Percentiles rank a stretch among this genome's conserved stretches.
phyloP scores from a whole-genome alignment of 2,329 filamentous ascomycete genomes.

The Colletotrichum tropicicola region DNA sequence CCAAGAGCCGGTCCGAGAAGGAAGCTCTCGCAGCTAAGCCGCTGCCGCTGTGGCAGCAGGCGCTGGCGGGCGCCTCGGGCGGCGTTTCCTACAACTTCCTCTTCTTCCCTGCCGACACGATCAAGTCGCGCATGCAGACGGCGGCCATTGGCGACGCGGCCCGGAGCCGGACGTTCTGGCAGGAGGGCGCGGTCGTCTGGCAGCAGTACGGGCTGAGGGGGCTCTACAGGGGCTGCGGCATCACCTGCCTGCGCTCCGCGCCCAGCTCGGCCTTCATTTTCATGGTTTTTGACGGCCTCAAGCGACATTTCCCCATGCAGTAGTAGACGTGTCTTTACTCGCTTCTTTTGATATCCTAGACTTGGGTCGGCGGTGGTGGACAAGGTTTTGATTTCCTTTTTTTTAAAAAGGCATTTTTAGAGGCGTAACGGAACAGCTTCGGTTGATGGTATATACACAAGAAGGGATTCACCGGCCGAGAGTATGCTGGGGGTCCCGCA shows the following conservation, averaged over 20 bases:
- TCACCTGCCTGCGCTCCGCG: constrained; percentile 86
- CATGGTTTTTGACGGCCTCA: constrained; percentile 90
- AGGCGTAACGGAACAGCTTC: constrained; percentile 20
- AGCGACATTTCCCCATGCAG: constrained; percentile 68
- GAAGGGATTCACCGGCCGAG: not conserved
- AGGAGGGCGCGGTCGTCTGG: constrained; percentile 80
- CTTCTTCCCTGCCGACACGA: constrained; percentile 96
- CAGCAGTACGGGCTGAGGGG: constrained; percentile 82
- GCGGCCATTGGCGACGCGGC: constrained; percentile 69
- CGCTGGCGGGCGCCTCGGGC: constrained; percentile 84
- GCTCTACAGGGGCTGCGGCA: constrained; percentile 93
- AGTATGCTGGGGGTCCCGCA: not conserved
- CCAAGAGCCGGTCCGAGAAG: constrained; percentile 48
- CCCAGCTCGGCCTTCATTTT: constrained; percentile 99
- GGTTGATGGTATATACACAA: not conserved
- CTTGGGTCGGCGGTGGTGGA: constrained; percentile 8
- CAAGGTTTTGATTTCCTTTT: not conserved
- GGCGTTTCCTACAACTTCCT: constrained; percentile 97
- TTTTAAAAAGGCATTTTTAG: constrained; percentile 8
- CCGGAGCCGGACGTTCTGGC: constrained; percentile 73
- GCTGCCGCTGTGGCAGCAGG: constrained; percentile 86
- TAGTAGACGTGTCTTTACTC: constrained; percentile 31
- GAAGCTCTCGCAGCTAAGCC: constrained; percentile 56
- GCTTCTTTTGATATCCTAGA: constrained; percentile 29
- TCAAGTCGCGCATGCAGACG: constrained; percentile 98